Evolutionary conservation across 495 filamentous ascomycete species (phyloP).

Genomic region (Penicillium steckii): DNA sequence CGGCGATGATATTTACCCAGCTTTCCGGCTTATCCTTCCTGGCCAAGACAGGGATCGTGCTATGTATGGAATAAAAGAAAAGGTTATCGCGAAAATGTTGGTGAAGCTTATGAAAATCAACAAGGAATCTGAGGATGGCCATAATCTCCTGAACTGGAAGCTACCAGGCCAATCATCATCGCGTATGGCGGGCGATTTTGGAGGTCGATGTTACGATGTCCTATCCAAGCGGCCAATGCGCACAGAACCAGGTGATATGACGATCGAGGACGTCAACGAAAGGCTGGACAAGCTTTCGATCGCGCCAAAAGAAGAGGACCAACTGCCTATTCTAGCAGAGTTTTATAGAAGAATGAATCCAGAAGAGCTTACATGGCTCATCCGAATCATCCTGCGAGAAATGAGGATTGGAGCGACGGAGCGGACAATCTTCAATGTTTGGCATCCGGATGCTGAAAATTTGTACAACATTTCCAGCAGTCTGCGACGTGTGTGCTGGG

Average conservation of each 20-base stretch:
- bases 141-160: conserved; percentile 89
- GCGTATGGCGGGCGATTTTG: conserved; percentile 84
- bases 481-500: conserved; percentile 91
- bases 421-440: conserved; percentile 84
- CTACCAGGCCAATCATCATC: conserved; percentile 67
- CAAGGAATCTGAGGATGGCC: conserved; percentile 84
- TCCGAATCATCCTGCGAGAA: conserved; percentile 90
- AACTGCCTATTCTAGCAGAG: conserved; percentile 71
- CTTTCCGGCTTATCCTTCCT: conserved; percentile 86
- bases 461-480: conserved; percentile 91
- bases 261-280: conserved; percentile 85
- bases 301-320: conserved; percentile 75
- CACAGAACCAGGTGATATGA: conserved; percentile 70
- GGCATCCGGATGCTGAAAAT: conserved; percentile 90
- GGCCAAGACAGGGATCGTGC: conserved; percentile 90
- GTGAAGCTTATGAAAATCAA: conserved; percentile 93
- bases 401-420: conserved; percentile 99
- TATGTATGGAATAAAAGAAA: conserved; percentile 95
- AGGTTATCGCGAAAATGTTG: conserved; percentile 80
- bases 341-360: conserved; percentile 94
- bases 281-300: conserved; percentile 76
- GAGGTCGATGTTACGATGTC: conserved; percentile 81
- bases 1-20: conserved; percentile 90
- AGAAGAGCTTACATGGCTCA: conserved; percentile 89
- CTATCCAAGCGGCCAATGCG: conserved; percentile 81